Evolutionary conservation across 1,284 basidiomycete genomes (phyloP).

Genomic region (Cutaneotrichosporon sp.): DNA sequence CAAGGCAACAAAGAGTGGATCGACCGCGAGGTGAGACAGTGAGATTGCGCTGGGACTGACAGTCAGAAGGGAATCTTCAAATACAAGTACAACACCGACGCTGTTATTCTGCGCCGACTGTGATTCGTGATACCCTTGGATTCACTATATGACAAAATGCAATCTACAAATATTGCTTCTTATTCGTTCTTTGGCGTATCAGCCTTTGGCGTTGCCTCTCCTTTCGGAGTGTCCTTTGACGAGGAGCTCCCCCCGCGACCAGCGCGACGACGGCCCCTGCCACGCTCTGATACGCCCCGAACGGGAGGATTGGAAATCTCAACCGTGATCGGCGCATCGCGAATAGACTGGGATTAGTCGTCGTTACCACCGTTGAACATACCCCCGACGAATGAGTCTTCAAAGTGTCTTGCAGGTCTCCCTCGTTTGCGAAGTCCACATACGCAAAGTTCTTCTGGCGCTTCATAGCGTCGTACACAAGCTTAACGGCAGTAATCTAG

Average conservation of each 20-base stretch:
- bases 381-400: conserved; percentile 63
- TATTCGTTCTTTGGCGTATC: conserved; percentile 9
- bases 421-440: conserved; percentile 80
- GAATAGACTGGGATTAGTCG: conserved; percentile 28
- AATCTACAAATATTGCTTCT: conserved; percentile 7
- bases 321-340: conserved; percentile 48
- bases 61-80: conserved; percentile 35
- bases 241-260: conserved; percentile 24
- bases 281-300: conserved; percentile 23
- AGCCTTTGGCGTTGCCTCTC: conserved; percentile 6
- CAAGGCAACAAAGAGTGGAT: conserved; percentile 35
- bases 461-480: conserved; percentile 53
- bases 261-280: conserved; percentile 53
- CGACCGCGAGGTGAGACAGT: conserved; percentile 38
- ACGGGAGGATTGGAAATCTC: conserved; percentile 46
- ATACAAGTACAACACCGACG: conserved; percentile 36
- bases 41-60: not conserved
- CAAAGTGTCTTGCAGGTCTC: conserved; percentile 69
- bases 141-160: conserved; percentile 14
- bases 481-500: conserved; percentile 67
- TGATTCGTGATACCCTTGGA: not conserved
- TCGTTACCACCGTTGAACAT: conserved; percentile 21
- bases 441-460: conserved; percentile 56
- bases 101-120: conserved; percentile 29
- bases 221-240: conserved; percentile 15